A percentile compares a stretch with the other conserved stretches of the same genome.
Conservation (phyloP, 148 eudicot species). For the Linanthus parryae region DNA sequence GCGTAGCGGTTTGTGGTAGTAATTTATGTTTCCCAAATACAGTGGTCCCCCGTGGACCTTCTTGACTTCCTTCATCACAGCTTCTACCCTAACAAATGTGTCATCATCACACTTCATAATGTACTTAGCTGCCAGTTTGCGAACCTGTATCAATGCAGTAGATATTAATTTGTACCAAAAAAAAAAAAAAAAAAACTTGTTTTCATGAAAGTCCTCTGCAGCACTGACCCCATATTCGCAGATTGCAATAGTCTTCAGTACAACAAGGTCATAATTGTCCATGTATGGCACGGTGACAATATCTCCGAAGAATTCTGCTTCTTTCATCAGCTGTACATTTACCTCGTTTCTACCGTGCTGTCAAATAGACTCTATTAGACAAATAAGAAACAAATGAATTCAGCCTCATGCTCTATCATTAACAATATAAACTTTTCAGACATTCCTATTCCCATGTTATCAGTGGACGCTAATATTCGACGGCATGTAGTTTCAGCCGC, state of each 20-base stretch:
- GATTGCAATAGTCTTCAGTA: conserved; percentile 79
- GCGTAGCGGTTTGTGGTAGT: conserved; percentile 71
- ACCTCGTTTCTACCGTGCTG: conserved; percentile 65
- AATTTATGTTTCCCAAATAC: conserved; percentile 78
- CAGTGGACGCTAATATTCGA: no score
- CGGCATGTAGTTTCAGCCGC: no score
- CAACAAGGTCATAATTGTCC: conserved; percentile 91
- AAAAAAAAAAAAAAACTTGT: background rate
- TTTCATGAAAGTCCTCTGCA: background rate
- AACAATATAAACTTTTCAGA: no score
- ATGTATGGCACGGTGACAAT: conserved; percentile 75
- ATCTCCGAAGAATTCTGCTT: conserved; percentile 79
- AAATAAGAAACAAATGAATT: no score
- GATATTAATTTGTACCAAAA: conserved; percentile 2
- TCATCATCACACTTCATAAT: conserved; percentile 97
- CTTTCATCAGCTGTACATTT: conserved; percentile 67
- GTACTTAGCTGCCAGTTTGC: conserved; percentile 47
- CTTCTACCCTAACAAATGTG: conserved; percentile 82
- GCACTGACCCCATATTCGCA: conserved; percentile 83
- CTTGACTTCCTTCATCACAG: conserved; percentile 58
- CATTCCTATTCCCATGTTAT: no score
- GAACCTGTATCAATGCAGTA: conserved; percentile 39
- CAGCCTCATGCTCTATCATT: no score
- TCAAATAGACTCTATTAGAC: no score
- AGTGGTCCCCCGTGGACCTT: conserved; percentile 37